phyloP scores from a whole-genome alignment of 257 asterid genomes.

The Anisodus acutangulus region DNA sequence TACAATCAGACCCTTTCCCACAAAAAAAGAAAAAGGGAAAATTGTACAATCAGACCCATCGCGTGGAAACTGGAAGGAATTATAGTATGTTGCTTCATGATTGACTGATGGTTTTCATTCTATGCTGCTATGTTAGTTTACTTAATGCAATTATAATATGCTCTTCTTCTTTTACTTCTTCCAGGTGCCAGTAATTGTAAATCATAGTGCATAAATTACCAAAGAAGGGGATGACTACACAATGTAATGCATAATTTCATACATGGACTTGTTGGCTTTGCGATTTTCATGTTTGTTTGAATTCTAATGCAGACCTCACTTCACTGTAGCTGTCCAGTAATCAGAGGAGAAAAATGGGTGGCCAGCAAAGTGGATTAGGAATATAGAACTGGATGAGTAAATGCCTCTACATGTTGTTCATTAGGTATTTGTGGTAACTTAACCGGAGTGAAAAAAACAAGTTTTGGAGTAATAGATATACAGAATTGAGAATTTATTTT shows the following conservation, averaged over 20 bases:
- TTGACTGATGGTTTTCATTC: neutral
- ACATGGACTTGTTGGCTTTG: conserved; percentile 17
- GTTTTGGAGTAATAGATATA: neutral
- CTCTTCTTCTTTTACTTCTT: neutral
- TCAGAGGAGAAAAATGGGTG: conserved; percentile 93
- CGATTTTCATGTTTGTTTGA: neutral
- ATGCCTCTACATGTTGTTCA: neutral
- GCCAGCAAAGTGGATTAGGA: conserved; percentile 95
- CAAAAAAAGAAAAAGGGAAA: neutral
- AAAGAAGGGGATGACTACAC: neutral
- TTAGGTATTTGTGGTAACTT: neutral
- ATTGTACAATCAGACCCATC: neutral
- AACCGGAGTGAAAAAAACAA: neutral
- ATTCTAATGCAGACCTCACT: conserved; percentile 64
- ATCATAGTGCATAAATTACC: no score
- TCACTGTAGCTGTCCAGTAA: conserved; percentile 95
- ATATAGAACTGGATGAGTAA: conserved; percentile 54
- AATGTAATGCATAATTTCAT: neutral
- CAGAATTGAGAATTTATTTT: neutral
- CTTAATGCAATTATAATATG: neutral
- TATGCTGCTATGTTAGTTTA: conserved; percentile 5
- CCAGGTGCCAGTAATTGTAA: neutral
- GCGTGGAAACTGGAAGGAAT: neutral
- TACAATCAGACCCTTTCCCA: neutral
- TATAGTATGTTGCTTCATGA: neutral